A percentile compares a stretch with the other conserved stretches of the same genome.
These are phyloP conservation scores for Fraxinus angustifolia DNA, from an alignment of 305 asterid species.

Conservation along the genomic window DNA sequence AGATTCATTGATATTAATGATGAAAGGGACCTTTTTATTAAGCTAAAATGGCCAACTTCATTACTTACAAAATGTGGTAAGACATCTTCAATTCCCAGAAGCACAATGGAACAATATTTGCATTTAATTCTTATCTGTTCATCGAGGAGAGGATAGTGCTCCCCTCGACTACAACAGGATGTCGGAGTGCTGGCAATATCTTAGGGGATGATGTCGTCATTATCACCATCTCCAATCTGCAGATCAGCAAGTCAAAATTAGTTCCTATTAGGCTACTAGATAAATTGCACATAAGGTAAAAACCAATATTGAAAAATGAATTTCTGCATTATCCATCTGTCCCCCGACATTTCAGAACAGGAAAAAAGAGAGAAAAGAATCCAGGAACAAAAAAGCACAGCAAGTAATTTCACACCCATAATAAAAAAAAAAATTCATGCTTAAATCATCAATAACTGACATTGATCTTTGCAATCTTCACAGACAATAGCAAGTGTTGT, in stretches of 20 bases:
- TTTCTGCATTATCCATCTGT: not conserved
- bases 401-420: not conserved
- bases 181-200: constrained; percentile 19
- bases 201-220: constrained; percentile 13
- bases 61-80: no score
- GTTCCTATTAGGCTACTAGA: not conserved
- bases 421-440: not conserved
- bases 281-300: not conserved
- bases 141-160: constrained; percentile 43
- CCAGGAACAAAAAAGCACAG: not conserved
- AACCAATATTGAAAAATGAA: not conserved
- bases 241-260: not conserved
- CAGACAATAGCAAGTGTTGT: not conserved
- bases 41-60: no score
- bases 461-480: not conserved
- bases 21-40: no score
- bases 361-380: not conserved
- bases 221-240: constrained; percentile 39
- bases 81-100: no score
- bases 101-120: constrained; percentile 40
- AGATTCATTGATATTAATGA: no score
- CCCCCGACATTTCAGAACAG: not conserved
- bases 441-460: not conserved
- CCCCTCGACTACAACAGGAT: constrained; percentile 45
- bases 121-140: constrained; percentile 65